phyloP scores from a whole-genome alignment of 2,329 filamentous ascomycete genomes.

The Ophiostoma fasciatum region DNA sequence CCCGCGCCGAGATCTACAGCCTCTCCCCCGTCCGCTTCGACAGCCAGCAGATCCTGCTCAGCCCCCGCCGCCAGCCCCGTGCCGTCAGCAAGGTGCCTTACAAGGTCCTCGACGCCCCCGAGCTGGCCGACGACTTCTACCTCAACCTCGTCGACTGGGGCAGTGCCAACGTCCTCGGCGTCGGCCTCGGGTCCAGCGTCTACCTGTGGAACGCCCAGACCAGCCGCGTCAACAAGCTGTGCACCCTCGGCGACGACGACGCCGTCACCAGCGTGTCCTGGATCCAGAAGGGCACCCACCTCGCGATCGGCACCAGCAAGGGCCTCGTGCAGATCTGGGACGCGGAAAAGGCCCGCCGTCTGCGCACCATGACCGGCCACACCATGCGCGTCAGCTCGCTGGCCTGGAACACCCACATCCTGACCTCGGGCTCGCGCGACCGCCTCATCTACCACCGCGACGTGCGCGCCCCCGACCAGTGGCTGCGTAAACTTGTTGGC shows the following conservation, averaged over 20 bases:
- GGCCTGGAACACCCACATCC: constrained; percentile 95
- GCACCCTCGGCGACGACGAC: constrained; percentile 64
- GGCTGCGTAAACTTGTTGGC: constrained; percentile 70
- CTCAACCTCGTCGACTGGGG: constrained; percentile 97
- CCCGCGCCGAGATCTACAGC: constrained; percentile 86
- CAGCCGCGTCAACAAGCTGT: constrained; percentile 84
- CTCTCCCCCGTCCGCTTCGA: constrained; percentile 84
- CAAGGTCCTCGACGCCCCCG: constrained; percentile 92
- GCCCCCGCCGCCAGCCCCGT: constrained; percentile 73
- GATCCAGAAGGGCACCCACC: constrained; percentile 94
- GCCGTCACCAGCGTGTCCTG: constrained; percentile 93
- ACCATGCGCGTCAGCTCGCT: constrained; percentile 83
- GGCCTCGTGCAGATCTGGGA: constrained; percentile 97
- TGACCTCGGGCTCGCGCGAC: constrained; percentile 89
- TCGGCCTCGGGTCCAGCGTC: constrained; percentile 81
- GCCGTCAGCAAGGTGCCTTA: constrained; percentile 93
- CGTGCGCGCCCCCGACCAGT: constrained; percentile 84
- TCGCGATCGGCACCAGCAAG: constrained; percentile 89
- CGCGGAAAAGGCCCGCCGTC: constrained; percentile 66
- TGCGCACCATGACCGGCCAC: constrained; percentile 95
- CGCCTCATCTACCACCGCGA: constrained; percentile 91
- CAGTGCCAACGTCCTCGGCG: constrained; percentile 82
- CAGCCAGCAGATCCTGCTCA: constrained; percentile 86
- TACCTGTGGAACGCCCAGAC: constrained; percentile 97
- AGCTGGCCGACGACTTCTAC: constrained; percentile 94